Evolutionary conservation across 495 filamentous ascomycete genomes (phyloP).

Genomic region (Penicillium cinerascens): DNA sequence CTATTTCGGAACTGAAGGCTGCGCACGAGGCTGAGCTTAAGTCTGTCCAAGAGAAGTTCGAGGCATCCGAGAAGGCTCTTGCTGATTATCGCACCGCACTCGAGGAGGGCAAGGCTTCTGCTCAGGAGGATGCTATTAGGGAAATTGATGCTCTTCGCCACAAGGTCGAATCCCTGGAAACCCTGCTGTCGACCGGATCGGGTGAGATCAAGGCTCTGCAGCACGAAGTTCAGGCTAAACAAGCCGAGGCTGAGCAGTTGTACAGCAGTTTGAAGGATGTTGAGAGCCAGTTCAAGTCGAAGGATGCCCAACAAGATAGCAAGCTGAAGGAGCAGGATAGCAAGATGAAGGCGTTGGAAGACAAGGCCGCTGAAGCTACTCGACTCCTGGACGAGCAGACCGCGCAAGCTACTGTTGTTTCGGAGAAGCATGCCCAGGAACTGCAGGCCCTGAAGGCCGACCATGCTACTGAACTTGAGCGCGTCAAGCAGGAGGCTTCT

Average conservation of each 20-base stretch:
- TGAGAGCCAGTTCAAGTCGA: constrained; percentile 35
- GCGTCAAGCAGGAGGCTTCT: constrained; percentile 25
- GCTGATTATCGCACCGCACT: constrained; percentile 31
- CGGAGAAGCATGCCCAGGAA: constrained; percentile 32
- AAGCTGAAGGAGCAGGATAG: constrained; percentile 32
- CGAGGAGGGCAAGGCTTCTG: constrained; percentile 36
- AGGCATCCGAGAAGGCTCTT: constrained; percentile 32
- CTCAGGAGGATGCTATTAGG: constrained; percentile 35
- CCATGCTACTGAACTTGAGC: constrained; percentile 34
- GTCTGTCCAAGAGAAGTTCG: constrained; percentile 31
- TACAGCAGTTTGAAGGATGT: constrained; percentile 34
- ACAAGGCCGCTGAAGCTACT: constrained; percentile 34
- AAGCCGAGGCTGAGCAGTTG: constrained; percentile 34
- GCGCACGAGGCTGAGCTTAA: constrained; percentile 37
- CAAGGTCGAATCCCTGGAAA: constrained; percentile 39
- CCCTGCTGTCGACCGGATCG: constrained; percentile 33
- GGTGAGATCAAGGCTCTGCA: constrained; percentile 42
- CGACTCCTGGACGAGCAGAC: constrained; percentile 32
- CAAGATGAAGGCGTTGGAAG: constrained; percentile 32
- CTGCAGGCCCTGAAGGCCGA: constrained; percentile 30
- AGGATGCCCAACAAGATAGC: constrained; percentile 30
- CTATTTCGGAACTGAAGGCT: constrained; percentile 34
- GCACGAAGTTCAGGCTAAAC: constrained; percentile 39
- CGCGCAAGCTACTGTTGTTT: constrained; percentile 19
- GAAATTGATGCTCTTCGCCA: constrained; percentile 43